Evolutionary conservation across 73 alveolate genomes (phyloP).

Genomic region (Tetrahymena thermophila): DNA sequence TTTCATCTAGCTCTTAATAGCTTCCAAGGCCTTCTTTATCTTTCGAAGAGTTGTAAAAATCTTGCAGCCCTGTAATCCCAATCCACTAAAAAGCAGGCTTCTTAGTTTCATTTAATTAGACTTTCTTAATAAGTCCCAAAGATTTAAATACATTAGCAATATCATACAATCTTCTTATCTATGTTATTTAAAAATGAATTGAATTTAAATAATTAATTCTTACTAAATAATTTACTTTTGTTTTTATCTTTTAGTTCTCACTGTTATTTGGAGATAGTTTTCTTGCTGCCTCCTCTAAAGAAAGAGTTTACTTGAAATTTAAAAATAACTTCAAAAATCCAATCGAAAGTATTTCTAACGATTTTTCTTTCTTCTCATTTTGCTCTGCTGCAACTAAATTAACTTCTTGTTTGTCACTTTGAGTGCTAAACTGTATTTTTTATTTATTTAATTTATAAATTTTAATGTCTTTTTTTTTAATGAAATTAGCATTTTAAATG

Average conservation of each 20-base stretch:
- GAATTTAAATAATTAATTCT: not conserved
- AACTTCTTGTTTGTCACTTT: not conserved
- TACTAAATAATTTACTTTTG: slow-evolving; percentile 12
- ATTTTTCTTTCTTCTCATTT: slow-evolving; percentile 52
- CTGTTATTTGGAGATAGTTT: slow-evolving; percentile 41
- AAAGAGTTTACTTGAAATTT: slow-evolving; percentile 35
- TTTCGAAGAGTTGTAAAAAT: not conserved
- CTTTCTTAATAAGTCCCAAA: slow-evolving; percentile 59
- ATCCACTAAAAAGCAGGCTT: slow-evolving; percentile 80
- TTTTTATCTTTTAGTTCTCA: slow-evolving; percentile 54
- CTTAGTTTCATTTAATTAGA: slow-evolving; percentile 42
- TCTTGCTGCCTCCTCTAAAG: slow-evolving; percentile 76
- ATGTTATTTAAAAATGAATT: not conserved
- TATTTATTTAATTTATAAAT: not conserved
- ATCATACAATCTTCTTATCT: slow-evolving; percentile 65
- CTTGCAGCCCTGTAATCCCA: slow-evolving; percentile 55
- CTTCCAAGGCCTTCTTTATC: not conserved
- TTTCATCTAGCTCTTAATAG: not conserved
- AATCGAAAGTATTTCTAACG: slow-evolving; percentile 61
- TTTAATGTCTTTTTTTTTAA: not conserved
- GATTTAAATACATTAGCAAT: slow-evolving; percentile 72
- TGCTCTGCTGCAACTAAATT: not conserved
- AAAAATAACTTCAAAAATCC: slow-evolving; percentile 55
- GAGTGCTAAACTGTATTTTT: not conserved
- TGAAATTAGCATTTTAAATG: too few species aligned